Base-by-base conservation (phyloP, 1,284 basidiomycete species). In the Trichosporon sp. region DNA sequence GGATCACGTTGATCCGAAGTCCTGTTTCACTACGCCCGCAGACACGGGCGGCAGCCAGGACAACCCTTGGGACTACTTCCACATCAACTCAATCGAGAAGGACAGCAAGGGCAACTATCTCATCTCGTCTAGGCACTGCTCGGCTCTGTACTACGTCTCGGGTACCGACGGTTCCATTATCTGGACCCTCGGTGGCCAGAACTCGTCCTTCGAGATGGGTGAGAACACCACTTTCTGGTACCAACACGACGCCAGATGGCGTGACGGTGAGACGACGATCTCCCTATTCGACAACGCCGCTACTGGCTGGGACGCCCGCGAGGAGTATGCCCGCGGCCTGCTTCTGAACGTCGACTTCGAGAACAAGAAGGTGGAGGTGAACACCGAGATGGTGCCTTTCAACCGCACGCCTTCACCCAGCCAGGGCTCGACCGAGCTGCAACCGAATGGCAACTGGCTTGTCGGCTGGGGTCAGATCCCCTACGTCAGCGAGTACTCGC, bases 71-170 rank as follows among this genome's bases (percentile, higher is more conserved):
- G 78, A 76, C 63, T 79, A 75, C 65, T 76, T 77, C 42, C 79
- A 81, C 70, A 73, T 81, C 70, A 81, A 82, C 66, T 73, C 76
- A 9, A 70, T 82, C 12, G 76, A 78, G 31, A 79, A 79, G 66
- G 78, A 81, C 66, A 44, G 32, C 21, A 23, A 58, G 21, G 81
- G 80, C 56, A 80, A 82, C 71, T 83, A 76, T 68, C 66, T 82
- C n/a, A 67, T 81, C 68, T 77, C 76, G 0, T 74, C 76, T 1
- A 72, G 81, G 9, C 80, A 81, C 62, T 75, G 75, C 25, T 71
- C 77, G 31, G 75, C 80, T 0, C 25, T 80, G 1, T 82, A 80
- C 71, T 78, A 81, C 65, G 65, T 82, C 65, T 68, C 72, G 9
- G 75, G 75, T 3, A 12, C 23, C 1, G 69, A 70, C 2, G 80